Percentiles rank a stretch among this genome's conserved stretches.
These are phyloP conservation scores for Fusarium beomiforme DNA, from an alignment of 2,329 filamentous ascomycete species.

Conservation along the genomic window DNA sequence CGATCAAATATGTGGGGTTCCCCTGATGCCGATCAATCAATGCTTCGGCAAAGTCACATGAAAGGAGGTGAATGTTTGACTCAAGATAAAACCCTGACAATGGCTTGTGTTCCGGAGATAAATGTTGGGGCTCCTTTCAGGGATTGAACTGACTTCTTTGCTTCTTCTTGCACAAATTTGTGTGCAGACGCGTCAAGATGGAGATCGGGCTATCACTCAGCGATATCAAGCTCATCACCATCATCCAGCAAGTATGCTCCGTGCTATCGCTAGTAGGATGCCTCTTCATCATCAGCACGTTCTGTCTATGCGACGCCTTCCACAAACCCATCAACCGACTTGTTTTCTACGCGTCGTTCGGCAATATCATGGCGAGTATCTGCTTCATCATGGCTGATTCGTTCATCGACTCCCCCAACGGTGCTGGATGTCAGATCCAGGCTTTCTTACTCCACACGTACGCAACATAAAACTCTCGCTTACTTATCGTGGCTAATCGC, in stretches of 20 bases:
- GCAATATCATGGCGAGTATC: slow-evolving; percentile 9
- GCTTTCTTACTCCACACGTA: slow-evolving; percentile 3
- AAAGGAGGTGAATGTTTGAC: rapidly evolving
- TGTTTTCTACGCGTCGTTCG: slow-evolving; percentile 1
- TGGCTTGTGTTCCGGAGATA: rapidly evolving
- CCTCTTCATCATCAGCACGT: background rate
- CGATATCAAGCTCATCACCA: slow-evolving; percentile 4
- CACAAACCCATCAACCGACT: background rate
- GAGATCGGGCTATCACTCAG: background rate
- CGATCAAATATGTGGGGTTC: background rate
- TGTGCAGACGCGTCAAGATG: background rate
- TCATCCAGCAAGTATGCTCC: slow-evolving; percentile 10
- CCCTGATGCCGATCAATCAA: slow-evolving; percentile 5
- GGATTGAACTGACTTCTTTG: background rate
- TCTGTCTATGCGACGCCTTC: background rate
- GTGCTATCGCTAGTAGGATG: slow-evolving; percentile 1
- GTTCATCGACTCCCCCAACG: background rate
- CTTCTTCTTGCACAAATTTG: background rate
- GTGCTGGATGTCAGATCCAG: background rate
- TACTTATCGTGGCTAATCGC: background rate
- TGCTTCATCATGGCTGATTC: slow-evolving; percentile 15
- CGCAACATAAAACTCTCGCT: rapidly evolving
- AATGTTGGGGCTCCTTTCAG: background rate
- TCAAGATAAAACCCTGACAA: background rate
- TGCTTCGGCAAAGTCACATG: background rate